phyloP scores from a whole-genome alignment of 768 basidiomycete species.

The Tulasnella sp. region DNA sequence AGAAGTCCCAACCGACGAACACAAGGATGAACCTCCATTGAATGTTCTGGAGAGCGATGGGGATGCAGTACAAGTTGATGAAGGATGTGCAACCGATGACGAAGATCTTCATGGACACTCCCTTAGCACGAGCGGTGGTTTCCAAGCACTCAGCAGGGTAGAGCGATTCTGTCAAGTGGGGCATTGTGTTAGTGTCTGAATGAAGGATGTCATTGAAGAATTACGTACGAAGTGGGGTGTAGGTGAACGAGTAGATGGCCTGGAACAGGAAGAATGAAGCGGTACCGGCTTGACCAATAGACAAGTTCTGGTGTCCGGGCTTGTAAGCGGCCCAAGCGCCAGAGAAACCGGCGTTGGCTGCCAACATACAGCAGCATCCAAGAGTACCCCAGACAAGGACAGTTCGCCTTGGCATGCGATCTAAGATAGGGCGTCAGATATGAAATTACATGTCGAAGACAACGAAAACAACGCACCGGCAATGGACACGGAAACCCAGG shows the following conservation, averaged over 20 bases:
- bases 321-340: conserved; percentile 11
- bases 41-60: conserved; percentile 16
- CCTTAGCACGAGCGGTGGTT: conserved; percentile 25
- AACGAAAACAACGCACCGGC: background rate
- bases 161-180: conserved; percentile 17
- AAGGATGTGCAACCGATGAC: conserved; percentile 22
- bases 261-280: conserved; percentile 25
- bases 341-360: conserved; percentile 12
- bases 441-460: background rate
- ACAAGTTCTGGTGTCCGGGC: conserved; percentile 15
- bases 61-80: conserved; percentile 25
- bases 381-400: conserved; percentile 6
- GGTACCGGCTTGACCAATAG: conserved; percentile 21
- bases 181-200: no score
- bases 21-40: conserved; percentile 18
- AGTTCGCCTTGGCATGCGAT: conserved; percentile 13
- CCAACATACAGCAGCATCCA: conserved; percentile 5
- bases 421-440: background rate
- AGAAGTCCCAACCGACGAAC: conserved; percentile 24
- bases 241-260: conserved; percentile 22
- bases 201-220: background rate
- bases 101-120: conserved; percentile 23
- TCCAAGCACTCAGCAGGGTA: conserved; percentile 24
- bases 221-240: conserved; percentile 22
- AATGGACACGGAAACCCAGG: conserved; percentile 12